A percentile compares a stretch with the other conserved stretches of the same genome.
Evolutionary conservation across 441 rosid genomes (phyloP).

Genomic region (California macrophylla): DNA sequence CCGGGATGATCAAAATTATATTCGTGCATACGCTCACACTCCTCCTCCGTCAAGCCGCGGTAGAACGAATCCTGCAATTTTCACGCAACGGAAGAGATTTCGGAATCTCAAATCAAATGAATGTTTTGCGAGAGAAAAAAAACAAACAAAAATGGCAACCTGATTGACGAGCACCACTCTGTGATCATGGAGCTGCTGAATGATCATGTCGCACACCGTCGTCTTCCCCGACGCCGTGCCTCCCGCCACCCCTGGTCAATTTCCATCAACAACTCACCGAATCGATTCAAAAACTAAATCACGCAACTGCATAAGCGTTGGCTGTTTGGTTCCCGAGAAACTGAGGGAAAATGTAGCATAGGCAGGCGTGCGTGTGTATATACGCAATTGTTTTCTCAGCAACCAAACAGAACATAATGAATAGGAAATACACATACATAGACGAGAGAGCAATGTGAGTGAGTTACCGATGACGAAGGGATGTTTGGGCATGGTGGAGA

Average conservation of each 20-base stretch:
- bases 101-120: neutral
- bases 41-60: constrained; percentile 79
- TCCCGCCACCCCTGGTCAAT: constrained; percentile 69
- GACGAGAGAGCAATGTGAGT: neutral
- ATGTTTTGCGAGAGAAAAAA: neutral
- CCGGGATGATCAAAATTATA: constrained; percentile 98
- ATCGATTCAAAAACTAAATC: neutral
- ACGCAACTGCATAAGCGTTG: neutral
- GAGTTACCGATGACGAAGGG: constrained; percentile 78
- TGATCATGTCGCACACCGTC: constrained; percentile 97
- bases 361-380: neutral
- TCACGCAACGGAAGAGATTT: neutral
- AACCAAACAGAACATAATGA: neutral
- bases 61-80: constrained; percentile 75
- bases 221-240: constrained; percentile 99
- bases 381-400: too few relatives aligned
- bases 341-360: neutral
- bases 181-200: constrained; percentile 96
- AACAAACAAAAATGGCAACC: constrained; percentile 31
- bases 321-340: neutral
- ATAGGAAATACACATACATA: neutral
- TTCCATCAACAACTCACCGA: constrained; percentile 4
- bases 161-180: constrained; percentile 89
- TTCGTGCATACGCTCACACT: constrained; percentile 66
- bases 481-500: constrained; percentile 38